phyloP scores from a whole-genome alignment of 768 basidiomycete species.

The Boletus tylopilopsis region DNA sequence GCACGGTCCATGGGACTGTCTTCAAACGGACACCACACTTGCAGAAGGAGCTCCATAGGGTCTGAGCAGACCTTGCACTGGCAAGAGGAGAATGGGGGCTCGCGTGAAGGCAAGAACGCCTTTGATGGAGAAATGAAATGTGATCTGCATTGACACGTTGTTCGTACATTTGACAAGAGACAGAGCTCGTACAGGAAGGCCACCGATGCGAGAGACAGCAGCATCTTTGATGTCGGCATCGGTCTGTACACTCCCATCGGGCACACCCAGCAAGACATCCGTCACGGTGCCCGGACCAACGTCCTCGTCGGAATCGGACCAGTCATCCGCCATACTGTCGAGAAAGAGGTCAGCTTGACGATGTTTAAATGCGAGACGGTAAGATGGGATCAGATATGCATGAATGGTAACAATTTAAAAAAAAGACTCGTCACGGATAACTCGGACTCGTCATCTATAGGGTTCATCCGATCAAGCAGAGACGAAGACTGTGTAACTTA shows the following conservation, averaged over 20 bases:
- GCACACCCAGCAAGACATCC: constrained; percentile 72
- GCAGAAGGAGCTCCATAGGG: constrained; percentile 79
- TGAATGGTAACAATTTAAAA: constrained; percentile 80
- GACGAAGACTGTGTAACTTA: constrained; percentile 12
- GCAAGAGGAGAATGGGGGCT: constrained; percentile 60
- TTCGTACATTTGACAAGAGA: constrained; percentile 45
- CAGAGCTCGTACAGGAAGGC: constrained; percentile 73
- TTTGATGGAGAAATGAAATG: constrained; percentile 48
- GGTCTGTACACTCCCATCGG: constrained; percentile 65
- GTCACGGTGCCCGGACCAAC: constrained; percentile 56
- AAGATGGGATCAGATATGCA: constrained; percentile 68
- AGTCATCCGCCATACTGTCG: constrained; percentile 53
- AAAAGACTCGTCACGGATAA: constrained; percentile 60
- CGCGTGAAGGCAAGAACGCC: constrained; percentile 67
- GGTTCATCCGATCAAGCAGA: constrained; percentile 39
- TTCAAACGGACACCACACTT: constrained; percentile 90
- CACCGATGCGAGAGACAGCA: constrained; percentile 86
- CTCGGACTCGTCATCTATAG: constrained; percentile 83
- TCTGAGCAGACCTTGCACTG: constrained; percentile 67
- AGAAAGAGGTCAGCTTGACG: constrained; percentile 7
- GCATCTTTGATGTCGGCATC: constrained; percentile 64
- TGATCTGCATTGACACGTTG: constrained; percentile 40
- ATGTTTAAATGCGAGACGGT: neutral
- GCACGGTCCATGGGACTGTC: constrained; percentile 81
- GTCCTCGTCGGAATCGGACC: constrained; percentile 82